Evolutionary conservation across 768 basidiomycete genomes (phyloP).

Genomic region (Cyathus striatus): DNA sequence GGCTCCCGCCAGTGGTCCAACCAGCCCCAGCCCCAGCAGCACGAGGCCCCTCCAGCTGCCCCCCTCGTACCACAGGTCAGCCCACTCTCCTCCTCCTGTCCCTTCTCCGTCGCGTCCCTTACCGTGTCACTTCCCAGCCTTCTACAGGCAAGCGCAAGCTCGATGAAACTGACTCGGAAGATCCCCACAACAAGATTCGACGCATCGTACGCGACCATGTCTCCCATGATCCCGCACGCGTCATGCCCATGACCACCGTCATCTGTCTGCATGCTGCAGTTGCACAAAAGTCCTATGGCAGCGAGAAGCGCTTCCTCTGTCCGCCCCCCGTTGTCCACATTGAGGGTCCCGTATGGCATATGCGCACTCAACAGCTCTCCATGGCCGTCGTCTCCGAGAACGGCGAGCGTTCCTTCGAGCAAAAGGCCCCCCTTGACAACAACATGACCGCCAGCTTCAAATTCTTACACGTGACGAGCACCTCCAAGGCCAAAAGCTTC

Average conservation of each 20-base stretch:
- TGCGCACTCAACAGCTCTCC: slow-evolving; percentile 73
- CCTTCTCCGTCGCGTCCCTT: slow-evolving; percentile 6
- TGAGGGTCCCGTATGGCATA: slow-evolving; percentile 82
- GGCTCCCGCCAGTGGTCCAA: slow-evolving; percentile 35
- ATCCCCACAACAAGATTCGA: slow-evolving; percentile 73
- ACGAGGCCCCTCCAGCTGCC: slow-evolving; percentile 19
- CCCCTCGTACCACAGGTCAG: slow-evolving; percentile 34
- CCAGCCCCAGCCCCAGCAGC: slow-evolving; percentile 17
- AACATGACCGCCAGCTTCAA: slow-evolving; percentile 88
- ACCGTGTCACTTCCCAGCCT: slow-evolving; percentile 22
- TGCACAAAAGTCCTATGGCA: slow-evolving; percentile 94
- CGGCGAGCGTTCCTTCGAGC: slow-evolving; percentile 80
- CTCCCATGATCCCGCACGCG: slow-evolving; percentile 66
- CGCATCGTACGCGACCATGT: slow-evolving; percentile 82
- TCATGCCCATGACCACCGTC: slow-evolving; percentile 87
- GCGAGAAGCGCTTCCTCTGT: slow-evolving; percentile 91
- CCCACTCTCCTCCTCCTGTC: slow-evolving; percentile 3
- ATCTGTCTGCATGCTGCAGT: slow-evolving; percentile 89
- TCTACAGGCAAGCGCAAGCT: slow-evolving; percentile 71
- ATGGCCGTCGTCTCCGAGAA: slow-evolving; percentile 85
- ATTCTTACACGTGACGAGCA: slow-evolving; percentile 84
- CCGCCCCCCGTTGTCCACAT: slow-evolving; percentile 93
- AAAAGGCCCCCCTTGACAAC: slow-evolving; percentile 78
- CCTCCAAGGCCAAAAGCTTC: slow-evolving; percentile 87
- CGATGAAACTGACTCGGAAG: slow-evolving; percentile 59